A percentile compares a stretch with the other conserved stretches of the same genome.
phyloP scores from a whole-genome alignment of 2,329 filamentous ascomycete genomes.

The Aspergillus viridinutans region DNA sequence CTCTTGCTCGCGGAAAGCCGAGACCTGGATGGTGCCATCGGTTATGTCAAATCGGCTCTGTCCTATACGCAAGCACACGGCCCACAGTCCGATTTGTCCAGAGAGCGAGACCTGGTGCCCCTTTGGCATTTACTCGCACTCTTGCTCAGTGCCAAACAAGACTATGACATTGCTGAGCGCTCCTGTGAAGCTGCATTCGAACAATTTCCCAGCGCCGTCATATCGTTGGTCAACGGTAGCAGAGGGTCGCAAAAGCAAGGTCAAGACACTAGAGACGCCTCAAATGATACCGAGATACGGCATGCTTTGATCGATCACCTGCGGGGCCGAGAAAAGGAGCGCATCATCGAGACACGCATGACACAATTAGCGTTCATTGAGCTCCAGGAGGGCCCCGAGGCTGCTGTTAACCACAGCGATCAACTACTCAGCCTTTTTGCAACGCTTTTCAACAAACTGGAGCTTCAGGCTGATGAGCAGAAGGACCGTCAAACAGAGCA shows the following conservation, averaged over 20 bases:
- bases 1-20: slow-evolving; percentile 84
- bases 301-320: slow-evolving; percentile 69
- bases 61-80: slow-evolving; percentile 40
- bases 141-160: slow-evolving; percentile 78
- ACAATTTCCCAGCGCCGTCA: slow-evolving; percentile 69
- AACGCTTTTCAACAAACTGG: slow-evolving; percentile 68
- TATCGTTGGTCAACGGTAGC: slow-evolving; percentile 64
- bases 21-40: slow-evolving; percentile 74
- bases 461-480: slow-evolving; percentile 31
- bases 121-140: slow-evolving; percentile 90
- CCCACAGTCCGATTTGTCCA: slow-evolving; percentile 27
- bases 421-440: slow-evolving; percentile 80
- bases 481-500: slow-evolving; percentile 33
- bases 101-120: slow-evolving; percentile 59
- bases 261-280: slow-evolving; percentile 17
- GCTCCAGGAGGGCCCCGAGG: slow-evolving; percentile 73
- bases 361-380: slow-evolving; percentile 84
- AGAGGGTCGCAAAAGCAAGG: slow-evolving; percentile 32
- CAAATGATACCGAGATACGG: slow-evolving; percentile 12
- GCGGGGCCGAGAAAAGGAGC: slow-evolving; percentile 78
- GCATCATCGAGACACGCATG: slow-evolving; percentile 91
- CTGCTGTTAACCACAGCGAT: slow-evolving; percentile 81
- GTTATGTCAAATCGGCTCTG: slow-evolving; percentile 73
- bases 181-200: slow-evolving; percentile 90
- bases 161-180: slow-evolving; percentile 73